phyloP scores from a whole-genome alignment of 352 stramenopile species.

The Phytophthora podocarpi region DNA sequence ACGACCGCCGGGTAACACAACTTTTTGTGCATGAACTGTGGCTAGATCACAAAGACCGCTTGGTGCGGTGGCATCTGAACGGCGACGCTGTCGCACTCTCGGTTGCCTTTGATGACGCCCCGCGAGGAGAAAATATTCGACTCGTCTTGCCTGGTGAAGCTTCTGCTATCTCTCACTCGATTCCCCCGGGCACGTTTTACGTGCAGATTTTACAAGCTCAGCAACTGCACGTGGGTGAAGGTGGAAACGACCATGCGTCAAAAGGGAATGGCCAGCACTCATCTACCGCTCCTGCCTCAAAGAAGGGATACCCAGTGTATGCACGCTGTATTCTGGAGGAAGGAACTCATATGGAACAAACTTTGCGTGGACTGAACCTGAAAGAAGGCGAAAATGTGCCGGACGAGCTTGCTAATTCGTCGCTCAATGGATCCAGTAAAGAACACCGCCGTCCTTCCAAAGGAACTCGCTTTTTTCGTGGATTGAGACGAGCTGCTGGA shows the following conservation, averaged over 20 bases:
- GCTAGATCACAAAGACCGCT: slow-evolving; percentile 83
- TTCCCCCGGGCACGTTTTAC: slow-evolving; percentile 81
- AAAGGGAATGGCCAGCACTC: slow-evolving; percentile 19
- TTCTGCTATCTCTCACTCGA: slow-evolving; percentile 75
- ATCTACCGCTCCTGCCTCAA: slow-evolving; percentile 23
- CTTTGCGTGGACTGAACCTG: slow-evolving; percentile 67
- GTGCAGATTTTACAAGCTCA: slow-evolving; percentile 80
- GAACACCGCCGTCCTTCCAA: slow-evolving; percentile 60
- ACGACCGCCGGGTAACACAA: slow-evolving; percentile 72
- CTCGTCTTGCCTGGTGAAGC: slow-evolving; percentile 78
- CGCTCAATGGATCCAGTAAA: slow-evolving; percentile 22
- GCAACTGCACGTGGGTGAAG: slow-evolving; percentile 58
- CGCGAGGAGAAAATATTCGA: slow-evolving; percentile 75
- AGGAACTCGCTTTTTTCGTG: slow-evolving; percentile 71
- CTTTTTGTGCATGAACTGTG: slow-evolving; percentile 87
- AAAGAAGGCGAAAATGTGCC: slow-evolving; percentile 31
- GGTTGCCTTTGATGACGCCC: slow-evolving; percentile 73
- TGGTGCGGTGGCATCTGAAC: slow-evolving; percentile 87
- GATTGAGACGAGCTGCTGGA: slow-evolving; percentile 72
- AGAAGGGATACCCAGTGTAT: slow-evolving; percentile 69
- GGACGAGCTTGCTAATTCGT: slow-evolving; percentile 31
- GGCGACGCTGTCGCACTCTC: slow-evolving; percentile 82
- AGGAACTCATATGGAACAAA: slow-evolving; percentile 77
- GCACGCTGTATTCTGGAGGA: slow-evolving; percentile 78
- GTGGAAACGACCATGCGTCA: slow-evolving; percentile 6